phyloP scores from a whole-genome alignment of 352 stramenopile genomes.

The Blastocystis sp. region DNA sequence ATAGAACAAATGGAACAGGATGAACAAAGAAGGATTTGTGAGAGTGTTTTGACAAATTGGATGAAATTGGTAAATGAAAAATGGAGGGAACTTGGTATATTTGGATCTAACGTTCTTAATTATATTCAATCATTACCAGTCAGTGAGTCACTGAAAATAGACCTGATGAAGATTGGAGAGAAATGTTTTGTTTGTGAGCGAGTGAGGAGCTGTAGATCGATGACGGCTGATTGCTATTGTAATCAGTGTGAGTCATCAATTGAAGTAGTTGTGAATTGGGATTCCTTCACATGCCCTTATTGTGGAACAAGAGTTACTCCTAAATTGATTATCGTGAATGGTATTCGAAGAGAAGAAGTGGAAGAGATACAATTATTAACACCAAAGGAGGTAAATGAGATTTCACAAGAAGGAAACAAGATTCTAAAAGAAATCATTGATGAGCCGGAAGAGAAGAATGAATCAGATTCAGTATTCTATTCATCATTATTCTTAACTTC shows the following conservation, averaged over 20 bases:
- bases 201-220: background rate
- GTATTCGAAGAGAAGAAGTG: background rate
- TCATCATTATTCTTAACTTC: background rate
- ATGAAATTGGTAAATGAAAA: background rate
- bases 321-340: background rate
- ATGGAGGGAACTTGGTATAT: background rate
- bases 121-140: background rate
- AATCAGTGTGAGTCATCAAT: background rate
- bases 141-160: no score
- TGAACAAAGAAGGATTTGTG: background rate
- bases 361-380: background rate
- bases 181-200: no score
- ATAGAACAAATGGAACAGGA: background rate
- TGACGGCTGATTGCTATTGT: background rate
- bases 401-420: no score
- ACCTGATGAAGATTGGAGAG: no score
- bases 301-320: background rate
- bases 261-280: background rate
- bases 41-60: background rate
- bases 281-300: background rate
- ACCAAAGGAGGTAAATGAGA: background rate
- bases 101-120: background rate
- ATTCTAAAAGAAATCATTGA: no score
- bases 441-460: no score
- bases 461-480: no score